phyloP scores from a whole-genome alignment of 1,284 basidiomycete genomes.

The Sphagnurus paluster region DNA sequence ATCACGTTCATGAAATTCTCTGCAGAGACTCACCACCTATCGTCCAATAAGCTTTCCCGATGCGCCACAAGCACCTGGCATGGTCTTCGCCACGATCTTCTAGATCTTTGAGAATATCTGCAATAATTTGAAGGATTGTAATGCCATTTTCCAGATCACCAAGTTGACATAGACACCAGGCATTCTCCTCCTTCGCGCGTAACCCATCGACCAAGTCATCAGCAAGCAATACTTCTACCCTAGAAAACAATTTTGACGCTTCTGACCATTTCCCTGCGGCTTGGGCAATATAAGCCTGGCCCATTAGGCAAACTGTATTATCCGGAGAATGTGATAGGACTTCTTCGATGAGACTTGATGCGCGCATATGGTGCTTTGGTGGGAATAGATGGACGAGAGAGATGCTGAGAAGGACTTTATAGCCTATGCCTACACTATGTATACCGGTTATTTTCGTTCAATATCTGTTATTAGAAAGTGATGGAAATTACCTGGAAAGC shows the following conservation, averaged over 20 bases:
- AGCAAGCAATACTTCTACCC: slow-evolving; percentile 46
- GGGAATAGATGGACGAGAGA: slow-evolving; percentile 86
- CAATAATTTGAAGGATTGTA: slow-evolving; percentile 58
- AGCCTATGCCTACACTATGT: slow-evolving; percentile 54
- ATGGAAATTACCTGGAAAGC: slow-evolving; percentile 48
- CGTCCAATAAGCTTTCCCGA: slow-evolving; percentile 81
- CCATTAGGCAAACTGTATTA: slow-evolving; percentile 72
- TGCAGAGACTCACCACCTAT: slow-evolving; percentile 58
- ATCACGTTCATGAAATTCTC: background rate
- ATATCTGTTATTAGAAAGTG: background rate
- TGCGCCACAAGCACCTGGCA: slow-evolving; percentile 82
- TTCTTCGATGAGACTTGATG: slow-evolving; percentile 71
- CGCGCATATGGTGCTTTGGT: slow-evolving; percentile 87
- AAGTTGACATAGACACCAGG: slow-evolving; percentile 81
- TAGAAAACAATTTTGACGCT: slow-evolving; percentile 64
- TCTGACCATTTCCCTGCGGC: slow-evolving; percentile 67
- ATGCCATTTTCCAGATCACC: slow-evolving; percentile 54
- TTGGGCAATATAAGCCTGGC: slow-evolving; percentile 75
- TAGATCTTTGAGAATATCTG: slow-evolving; percentile 54
- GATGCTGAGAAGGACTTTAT: slow-evolving; percentile 67
- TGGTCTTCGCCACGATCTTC: slow-evolving; percentile 57
- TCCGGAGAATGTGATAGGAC: slow-evolving; percentile 64
- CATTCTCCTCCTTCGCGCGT: slow-evolving; percentile 79
- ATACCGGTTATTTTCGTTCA: background rate
- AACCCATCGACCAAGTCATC: slow-evolving; percentile 52